phyloP scores from a whole-genome alignment of 768 basidiomycete species.

The Aureoboletus auriporus region DNA sequence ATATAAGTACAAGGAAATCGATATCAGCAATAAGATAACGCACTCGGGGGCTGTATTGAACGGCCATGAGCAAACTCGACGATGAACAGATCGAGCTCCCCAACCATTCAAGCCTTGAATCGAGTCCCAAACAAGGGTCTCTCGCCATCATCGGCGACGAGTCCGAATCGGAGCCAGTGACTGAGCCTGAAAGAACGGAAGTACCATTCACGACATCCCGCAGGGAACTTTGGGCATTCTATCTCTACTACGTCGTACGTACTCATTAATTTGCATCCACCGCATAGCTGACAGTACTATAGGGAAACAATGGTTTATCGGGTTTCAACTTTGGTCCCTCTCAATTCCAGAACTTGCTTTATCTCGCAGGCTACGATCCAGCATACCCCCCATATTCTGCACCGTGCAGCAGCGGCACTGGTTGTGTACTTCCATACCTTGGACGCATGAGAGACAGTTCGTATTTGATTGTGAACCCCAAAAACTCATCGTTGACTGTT shows the following conservation, averaged over 20 bases:
- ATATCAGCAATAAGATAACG: no score
- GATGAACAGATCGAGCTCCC: neutral
- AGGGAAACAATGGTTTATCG: slow-evolving; percentile 66
- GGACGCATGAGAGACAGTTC: slow-evolving; percentile 57
- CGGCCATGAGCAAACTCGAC: slow-evolving; percentile 3
- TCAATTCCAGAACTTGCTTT: slow-evolving; percentile 72
- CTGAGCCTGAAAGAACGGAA: neutral
- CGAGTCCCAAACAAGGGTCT: no score
- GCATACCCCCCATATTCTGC: slow-evolving; percentile 48
- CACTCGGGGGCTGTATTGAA: neutral
- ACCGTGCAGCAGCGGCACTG: slow-evolving; percentile 45
- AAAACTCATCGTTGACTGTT: neutral
- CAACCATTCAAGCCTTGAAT: neutral
- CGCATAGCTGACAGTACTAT: neutral
- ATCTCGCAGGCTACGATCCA: slow-evolving; percentile 70
- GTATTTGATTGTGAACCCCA: slow-evolving; percentile 13
- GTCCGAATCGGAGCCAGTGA: no score
- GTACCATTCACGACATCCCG: slow-evolving; percentile 37
- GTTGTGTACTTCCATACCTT: slow-evolving; percentile 65
- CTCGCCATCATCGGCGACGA: no score
- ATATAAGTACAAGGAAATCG: no score
- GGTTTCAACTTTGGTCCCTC: slow-evolving; percentile 72
- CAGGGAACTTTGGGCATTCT: slow-evolving; percentile 55
- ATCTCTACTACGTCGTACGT: slow-evolving; percentile 50
- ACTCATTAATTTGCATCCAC: neutral